Evolutionary conservation across 1,139 yeast genomes (phyloP), one percentile per base, ranked within the genome.

Genomic region (Suhomyces panamericanus): DNA sequence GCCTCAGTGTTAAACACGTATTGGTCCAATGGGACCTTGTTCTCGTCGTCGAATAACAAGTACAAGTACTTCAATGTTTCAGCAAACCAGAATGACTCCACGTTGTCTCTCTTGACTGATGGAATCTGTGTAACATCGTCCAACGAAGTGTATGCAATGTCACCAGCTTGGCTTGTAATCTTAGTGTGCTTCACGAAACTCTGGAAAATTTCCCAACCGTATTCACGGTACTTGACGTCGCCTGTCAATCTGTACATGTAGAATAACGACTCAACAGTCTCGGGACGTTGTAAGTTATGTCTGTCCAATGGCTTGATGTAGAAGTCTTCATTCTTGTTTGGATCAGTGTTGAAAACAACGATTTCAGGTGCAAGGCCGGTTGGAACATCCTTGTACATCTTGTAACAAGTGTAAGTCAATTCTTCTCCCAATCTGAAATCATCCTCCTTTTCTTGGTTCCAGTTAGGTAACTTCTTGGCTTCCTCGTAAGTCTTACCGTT

Each of bases 31-130:
- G 86, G 83, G 48, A 81, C 62, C 48, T 73, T 71, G 54, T 77
- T 72, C 15, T 75, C 76, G 35, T 83, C 82, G 54, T 86, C 89
- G 65, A 91, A 91, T 54, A 91, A 72, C 50, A 91, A 70, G 63
- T 89, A 90, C 47, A 91, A 73, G 63, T 91, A 91, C 65, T 91
- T 91, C 60, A 91, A 77, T 1, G 98, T 91, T 64, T 91, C 97
- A 0, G 96, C 91, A 47, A 88, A 73, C 98, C 98, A 91, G 73
- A 89, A 89, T 13, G 95, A 85, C 64, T 91, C 97, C 78, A 88
- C 80, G 59, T 88, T 88, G 65, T 91, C 96, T 44, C 78, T 68
- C 52, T 62, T 65, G 29, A 60, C 64, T 1, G 81, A 69, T 9
- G 87, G 82, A 13, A 80, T 74, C 2, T 57, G 52, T 1, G 81